A percentile compares a stretch with the other conserved stretches of the same genome.
Evolutionary conservation across 2,329 filamentous ascomycete genomes (phyloP).

Genomic region (Penicillium sclerotigenum): DNA sequence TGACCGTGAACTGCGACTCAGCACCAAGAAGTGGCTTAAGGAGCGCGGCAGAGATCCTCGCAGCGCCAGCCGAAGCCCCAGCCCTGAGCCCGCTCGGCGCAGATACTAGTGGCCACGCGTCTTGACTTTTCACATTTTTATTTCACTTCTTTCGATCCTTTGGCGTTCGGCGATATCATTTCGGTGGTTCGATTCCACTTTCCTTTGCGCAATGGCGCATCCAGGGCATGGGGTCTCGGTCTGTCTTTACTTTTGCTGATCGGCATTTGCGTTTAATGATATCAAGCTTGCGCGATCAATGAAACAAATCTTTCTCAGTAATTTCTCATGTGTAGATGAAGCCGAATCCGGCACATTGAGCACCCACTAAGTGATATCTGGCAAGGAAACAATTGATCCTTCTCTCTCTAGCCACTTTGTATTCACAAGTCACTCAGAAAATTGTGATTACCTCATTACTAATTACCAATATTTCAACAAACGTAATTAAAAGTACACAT

Average conservation of each 20-base stretch:
- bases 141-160: slow-evolving; percentile 11
- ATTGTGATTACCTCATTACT: not conserved
- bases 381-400: not conserved
- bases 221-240: slow-evolving; percentile 13
- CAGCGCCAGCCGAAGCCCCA: slow-evolving; percentile 77
- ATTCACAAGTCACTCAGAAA: not conserved
- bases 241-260: slow-evolving; percentile 18
- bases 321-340: not conserved
- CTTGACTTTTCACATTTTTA: slow-evolving; percentile 7
- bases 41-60: slow-evolving; percentile 77
- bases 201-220: slow-evolving; percentile 18
- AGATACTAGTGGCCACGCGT: slow-evolving; percentile 53
- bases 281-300: slow-evolving; percentile 24
- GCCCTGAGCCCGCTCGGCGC: slow-evolving; percentile 75
- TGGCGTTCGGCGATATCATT: slow-evolving; percentile 25
- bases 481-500: not conserved
- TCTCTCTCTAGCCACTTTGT: not conserved
- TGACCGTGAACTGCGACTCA: slow-evolving; percentile 79
- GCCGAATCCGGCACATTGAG: not conserved
- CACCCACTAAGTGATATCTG: not conserved
- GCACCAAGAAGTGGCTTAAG: slow-evolving; percentile 96
- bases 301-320: not conserved
- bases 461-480: not conserved
- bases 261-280: slow-evolving; percentile 29
- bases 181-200: slow-evolving; percentile 18